Conservation (phyloP, 2,329 filamentous ascomycete genomes). For the Phaeophleospora eucalypticola region DNA sequence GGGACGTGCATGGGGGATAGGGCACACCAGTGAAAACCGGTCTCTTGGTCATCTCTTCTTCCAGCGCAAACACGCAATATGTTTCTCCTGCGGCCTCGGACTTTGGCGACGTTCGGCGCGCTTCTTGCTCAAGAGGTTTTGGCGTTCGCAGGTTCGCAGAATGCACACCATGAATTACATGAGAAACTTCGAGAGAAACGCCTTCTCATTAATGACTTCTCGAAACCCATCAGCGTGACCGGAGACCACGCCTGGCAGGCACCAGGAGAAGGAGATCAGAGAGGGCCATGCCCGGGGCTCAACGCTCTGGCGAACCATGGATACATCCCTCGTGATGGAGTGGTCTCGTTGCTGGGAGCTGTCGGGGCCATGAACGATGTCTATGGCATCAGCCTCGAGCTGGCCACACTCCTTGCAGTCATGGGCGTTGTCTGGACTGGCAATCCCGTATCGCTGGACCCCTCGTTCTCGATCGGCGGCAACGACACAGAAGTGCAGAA, state of each 20-base stretch:
- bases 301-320: slow-evolving; percentile 18
- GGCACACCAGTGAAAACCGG: slow-evolving; percentile 11
- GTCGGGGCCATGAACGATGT: slow-evolving; percentile 19
- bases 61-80: slow-evolving; percentile 5
- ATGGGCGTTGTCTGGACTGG: slow-evolving; percentile 32
- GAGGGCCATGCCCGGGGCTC: slow-evolving; percentile 15
- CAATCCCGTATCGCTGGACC: slow-evolving; percentile 40
- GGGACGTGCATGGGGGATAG: background rate
- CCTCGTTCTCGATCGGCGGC: slow-evolving; percentile 29
- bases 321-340: slow-evolving; percentile 17
- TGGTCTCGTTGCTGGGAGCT: slow-evolving; percentile 19
- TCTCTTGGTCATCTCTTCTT: slow-evolving; percentile 11
- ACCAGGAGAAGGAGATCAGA: slow-evolving; percentile 12
- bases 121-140: slow-evolving; percentile 4
- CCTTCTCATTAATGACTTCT: slow-evolving; percentile 6
- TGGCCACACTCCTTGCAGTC: slow-evolving; percentile 27
- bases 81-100: slow-evolving; percentile 5
- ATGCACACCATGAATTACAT: slow-evolving; percentile 5
- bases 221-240: slow-evolving; percentile 5
- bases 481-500: slow-evolving; percentile 32
- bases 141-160: slow-evolving; percentile 5
- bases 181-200: slow-evolving; percentile 7
- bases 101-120: slow-evolving; percentile 1
- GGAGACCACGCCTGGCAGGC: slow-evolving; percentile 9
- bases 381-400: slow-evolving; percentile 30